Evolutionary conservation across 345 rosid genomes (phyloP).

Genomic region (Punica granatum): DNA sequence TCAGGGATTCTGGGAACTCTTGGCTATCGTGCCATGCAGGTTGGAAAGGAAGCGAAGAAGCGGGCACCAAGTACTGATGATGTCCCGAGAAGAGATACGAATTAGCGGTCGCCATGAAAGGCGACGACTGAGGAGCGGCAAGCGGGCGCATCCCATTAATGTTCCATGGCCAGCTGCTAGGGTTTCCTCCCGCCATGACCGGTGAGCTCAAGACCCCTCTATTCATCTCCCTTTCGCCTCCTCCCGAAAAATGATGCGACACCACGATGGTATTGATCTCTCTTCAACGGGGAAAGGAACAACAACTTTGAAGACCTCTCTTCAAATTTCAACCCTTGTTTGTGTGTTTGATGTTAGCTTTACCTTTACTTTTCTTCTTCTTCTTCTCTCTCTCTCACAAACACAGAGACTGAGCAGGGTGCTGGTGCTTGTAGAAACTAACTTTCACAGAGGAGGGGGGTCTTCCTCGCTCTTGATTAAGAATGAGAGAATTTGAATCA

Average conservation of each 20-base stretch:
- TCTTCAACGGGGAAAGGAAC: neutral
- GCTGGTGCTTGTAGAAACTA: neutral
- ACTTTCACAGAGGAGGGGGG: constrained; percentile 14
- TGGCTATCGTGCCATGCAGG: constrained; percentile 56
- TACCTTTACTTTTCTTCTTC: constrained; percentile 6
- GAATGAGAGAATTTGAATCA: constrained; percentile 24
- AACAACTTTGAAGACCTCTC: neutral
- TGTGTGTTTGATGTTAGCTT: constrained; percentile 1
- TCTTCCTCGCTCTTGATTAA: constrained; percentile 9
- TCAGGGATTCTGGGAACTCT: constrained; percentile 79
- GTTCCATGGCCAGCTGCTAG: constrained; percentile 70
- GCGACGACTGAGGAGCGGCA: constrained; percentile 10
- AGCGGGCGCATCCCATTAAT: constrained; percentile 31
- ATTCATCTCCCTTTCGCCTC: constrained; percentile 35
- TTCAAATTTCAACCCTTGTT: neutral
- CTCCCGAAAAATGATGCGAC: neutral
- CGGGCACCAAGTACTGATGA: constrained; percentile 1
- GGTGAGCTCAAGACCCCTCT: constrained; percentile 59
- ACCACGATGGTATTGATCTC: neutral
- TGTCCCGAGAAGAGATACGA: constrained; percentile 35
- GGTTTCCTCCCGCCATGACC: constrained; percentile 80
- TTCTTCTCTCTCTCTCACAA: neutral
- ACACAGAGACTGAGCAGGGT: constrained; percentile 4
- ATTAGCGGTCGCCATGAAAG: neutral
- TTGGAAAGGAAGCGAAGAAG: constrained; percentile 37